A percentile compares a stretch with the other conserved stretches of the same genome.
Conservation (phyloP, 2,329 filamentous ascomycete species). For the Diaporthe sp. region DNA sequence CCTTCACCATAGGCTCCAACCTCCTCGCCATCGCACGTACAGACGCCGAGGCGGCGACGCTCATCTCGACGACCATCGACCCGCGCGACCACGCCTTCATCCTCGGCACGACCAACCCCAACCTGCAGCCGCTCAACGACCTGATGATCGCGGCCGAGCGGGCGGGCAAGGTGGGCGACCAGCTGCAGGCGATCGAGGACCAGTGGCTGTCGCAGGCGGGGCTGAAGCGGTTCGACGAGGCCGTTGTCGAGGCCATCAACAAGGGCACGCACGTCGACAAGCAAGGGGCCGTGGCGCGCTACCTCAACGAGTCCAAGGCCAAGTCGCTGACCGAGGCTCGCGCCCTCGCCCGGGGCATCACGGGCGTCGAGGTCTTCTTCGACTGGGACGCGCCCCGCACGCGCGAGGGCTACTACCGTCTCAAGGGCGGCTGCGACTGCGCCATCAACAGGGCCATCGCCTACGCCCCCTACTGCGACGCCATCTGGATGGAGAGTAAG, state of each 20-base stretch:
- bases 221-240: conserved; percentile 91
- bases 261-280: conserved; percentile 75
- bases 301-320: conserved; percentile 75
- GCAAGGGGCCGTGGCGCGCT: conserved; percentile 72
- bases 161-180: conserved; percentile 80
- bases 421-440: conserved; percentile 90
- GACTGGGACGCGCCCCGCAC: conserved; percentile 96
- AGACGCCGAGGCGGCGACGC: conserved; percentile 95
- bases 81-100: conserved; percentile 95
- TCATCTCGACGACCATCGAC: conserved; percentile 97
- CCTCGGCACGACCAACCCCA: conserved; percentile 86
- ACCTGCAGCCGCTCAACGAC: conserved; percentile 85
- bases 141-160: conserved; percentile 89
- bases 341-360: conserved; percentile 79
- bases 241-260: conserved; percentile 85
- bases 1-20: conserved; percentile 69
- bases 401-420: conserved; percentile 93
- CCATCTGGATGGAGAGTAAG: conserved; percentile 99
- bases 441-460: conserved; percentile 91
- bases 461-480: conserved; percentile 92
- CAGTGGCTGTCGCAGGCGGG: conserved; percentile 82
- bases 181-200: conserved; percentile 93
- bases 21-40: conserved; percentile 93
- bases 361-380: conserved; percentile 86
- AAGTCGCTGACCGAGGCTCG: conserved; percentile 88